Base-by-base conservation (phyloP, 441 rosid species). In the Raphanus hybrid region DNA sequence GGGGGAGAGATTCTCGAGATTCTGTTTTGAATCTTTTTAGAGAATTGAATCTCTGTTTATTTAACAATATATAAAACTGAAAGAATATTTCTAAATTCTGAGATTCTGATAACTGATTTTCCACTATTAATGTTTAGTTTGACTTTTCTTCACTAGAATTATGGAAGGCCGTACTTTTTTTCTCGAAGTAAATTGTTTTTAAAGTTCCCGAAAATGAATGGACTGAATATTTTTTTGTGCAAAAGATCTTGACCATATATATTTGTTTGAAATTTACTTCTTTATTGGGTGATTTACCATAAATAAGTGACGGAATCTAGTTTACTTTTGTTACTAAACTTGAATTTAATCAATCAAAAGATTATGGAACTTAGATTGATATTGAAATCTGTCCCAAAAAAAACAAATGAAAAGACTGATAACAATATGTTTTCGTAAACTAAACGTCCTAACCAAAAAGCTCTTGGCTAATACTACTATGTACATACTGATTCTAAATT, bases 1-100 rank as follows among this genome's bases (percentile, higher is more conserved):
- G 5, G 8, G 78, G 74, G 71, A 71, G 82, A 62, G 71, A 78
- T 68, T 78, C 82, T 4, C 71, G 78, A 68, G 75, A 74, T 78
- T 78, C 82, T 23, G 74, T 78, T 50, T 29, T 32, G 75, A 79
- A 73, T 73, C 64, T 77, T 55, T 7, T 35, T 3, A 15, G 76
- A 18, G 67, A 11, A 27, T 78, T 61, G 78, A 73, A 78, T 78
- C 70, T 73, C 68, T 73, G 41, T 76, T 15, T 14, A 32, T 27
- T 18, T 15, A 35, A 34, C 0, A 1, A 9, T 4, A 37, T 5
- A 26, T 6, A 27, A 32, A 61, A 32, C 23, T 62, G 66, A 7
- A 15, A 15, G 5, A 7, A 18, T 2, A 45, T 50, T 23, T 59
- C 12, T 11, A 11, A 60, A 12, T 2, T 54, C 57, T 8, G 12